A percentile compares a stretch with the other conserved stretches of the same genome.
These are phyloP conservation scores for Cladorrhinum sp. DNA, from an alignment of 2,329 filamentous ascomycete species.

Conservation along the genomic window DNA sequence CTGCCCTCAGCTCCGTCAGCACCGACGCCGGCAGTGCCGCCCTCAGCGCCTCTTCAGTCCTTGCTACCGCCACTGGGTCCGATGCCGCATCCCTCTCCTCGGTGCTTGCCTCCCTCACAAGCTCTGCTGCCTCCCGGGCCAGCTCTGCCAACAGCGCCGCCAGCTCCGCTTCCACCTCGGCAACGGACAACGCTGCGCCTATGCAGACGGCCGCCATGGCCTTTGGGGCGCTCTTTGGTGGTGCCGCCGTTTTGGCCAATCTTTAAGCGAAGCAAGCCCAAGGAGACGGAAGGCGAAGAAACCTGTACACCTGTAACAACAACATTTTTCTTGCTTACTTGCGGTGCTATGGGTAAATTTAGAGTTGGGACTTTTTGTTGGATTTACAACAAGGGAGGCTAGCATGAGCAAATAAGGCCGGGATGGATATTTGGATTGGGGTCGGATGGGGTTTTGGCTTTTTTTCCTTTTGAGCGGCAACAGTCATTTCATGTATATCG, in stretches of 20 bases:
- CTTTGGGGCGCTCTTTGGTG: slow-evolving; percentile 46
- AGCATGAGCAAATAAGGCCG: no score
- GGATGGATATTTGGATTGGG: no score
- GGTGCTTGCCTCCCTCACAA: slow-evolving; percentile 27
- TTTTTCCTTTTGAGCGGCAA: no score
- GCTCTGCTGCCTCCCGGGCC: slow-evolving; percentile 16
- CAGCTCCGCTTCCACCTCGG: slow-evolving; percentile 12
- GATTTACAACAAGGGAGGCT: no score
- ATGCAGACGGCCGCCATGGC: slow-evolving; percentile 42
- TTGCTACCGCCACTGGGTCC: slow-evolving; percentile 31
- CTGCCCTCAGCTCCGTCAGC: slow-evolving; percentile 28
- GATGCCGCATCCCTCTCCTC: slow-evolving; percentile 30
- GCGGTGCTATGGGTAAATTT: no score
- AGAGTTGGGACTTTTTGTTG: no score
- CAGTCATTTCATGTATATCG: no score
- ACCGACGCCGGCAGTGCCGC: slow-evolving; percentile 24
- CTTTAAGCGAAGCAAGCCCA: slow-evolving; percentile 35
- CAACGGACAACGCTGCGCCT: slow-evolving; percentile 29
- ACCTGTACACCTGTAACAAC: no score
- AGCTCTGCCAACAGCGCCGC: slow-evolving; percentile 22
- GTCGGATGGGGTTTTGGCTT: no score
- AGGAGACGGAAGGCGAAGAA: no score
- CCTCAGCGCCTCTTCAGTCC: slow-evolving; percentile 29
- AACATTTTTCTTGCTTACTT: no score
- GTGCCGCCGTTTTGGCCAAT: slow-evolving; percentile 44